Conservation (phyloP, 345 rosid species). For the Aurinia saxatilis region DNA sequence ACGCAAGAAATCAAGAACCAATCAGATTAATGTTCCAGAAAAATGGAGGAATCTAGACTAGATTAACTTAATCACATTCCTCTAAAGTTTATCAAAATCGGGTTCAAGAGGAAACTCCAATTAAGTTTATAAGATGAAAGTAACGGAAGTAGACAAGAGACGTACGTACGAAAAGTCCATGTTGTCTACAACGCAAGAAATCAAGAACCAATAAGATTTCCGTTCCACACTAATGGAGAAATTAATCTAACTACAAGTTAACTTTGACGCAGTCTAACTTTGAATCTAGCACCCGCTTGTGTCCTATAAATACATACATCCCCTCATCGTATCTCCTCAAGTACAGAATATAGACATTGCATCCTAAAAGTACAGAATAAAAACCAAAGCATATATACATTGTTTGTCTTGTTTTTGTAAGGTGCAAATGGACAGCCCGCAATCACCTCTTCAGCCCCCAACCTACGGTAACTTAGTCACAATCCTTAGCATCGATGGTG, state of each 20-base stretch:
- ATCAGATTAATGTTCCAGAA: background rate
- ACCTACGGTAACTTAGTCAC: too few relatives aligned
- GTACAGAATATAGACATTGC: too few relatives aligned
- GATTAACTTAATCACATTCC: too few relatives aligned
- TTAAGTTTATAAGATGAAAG: too few relatives aligned
- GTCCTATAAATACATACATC: slow-evolving; percentile 10
- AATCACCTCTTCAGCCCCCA: too few relatives aligned
- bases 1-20: background rate
- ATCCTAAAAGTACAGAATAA: too few relatives aligned
- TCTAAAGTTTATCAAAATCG: too few relatives aligned
- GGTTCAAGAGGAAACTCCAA: too few relatives aligned
- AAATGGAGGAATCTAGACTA: background rate
- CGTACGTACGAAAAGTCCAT: slow-evolving; percentile 12
- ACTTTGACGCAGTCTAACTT: background rate
- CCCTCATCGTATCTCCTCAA: background rate
- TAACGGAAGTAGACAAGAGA: background rate
- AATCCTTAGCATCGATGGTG: too few relatives aligned
- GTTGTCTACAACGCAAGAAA: background rate
- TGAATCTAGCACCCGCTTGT: background rate
- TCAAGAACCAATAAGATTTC: background rate
- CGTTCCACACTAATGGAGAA: background rate
- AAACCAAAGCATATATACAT: too few relatives aligned
- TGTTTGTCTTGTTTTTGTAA: background rate
- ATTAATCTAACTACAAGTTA: background rate
- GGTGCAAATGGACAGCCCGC: slow-evolving; percentile 27